Percentiles rank a stretch among this genome's conserved stretches.
Conservation (phyloP, 805 yeast genomes). For the Cyberlindnera xishuangbannaensis region DNA sequence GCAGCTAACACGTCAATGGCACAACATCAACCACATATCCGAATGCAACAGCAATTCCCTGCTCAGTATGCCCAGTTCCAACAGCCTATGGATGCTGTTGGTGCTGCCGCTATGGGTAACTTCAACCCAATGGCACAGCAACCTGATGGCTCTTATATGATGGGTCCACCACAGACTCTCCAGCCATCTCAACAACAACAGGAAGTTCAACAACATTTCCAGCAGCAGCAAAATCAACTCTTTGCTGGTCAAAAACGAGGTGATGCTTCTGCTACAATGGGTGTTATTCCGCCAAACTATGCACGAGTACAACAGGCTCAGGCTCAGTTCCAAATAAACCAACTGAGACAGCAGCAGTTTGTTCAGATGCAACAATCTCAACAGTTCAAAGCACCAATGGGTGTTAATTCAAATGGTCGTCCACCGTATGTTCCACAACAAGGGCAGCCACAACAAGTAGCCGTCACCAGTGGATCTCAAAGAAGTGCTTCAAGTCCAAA, state of each 20-base stretch:
- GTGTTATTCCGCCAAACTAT: too few relatives aligned
- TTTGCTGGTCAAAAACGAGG: conserved; percentile 18
- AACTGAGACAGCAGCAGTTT: conserved; percentile 37
- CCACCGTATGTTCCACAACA: conserved; percentile 6
- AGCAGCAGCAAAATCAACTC: conserved; percentile 25
- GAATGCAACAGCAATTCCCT: conserved; percentile 5
- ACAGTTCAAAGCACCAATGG: conserved; percentile 13
- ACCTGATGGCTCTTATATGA: conserved; percentile 3
- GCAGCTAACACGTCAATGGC: too few relatives aligned
- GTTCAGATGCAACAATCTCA: conserved; percentile 14
- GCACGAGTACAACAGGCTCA: conserved; percentile 31
- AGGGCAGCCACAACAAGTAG: conserved; percentile 1
- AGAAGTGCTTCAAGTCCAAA: conserved; percentile 16
- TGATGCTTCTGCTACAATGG: conserved; percentile 2
- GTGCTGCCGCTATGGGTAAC: conserved; percentile 1
- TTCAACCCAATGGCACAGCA: too few relatives aligned
- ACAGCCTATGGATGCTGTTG: conserved; percentile 16
- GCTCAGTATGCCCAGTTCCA: conserved; percentile 8
- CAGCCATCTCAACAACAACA: conserved; percentile 25
- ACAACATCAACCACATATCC: too few relatives aligned
- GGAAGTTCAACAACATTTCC: conserved; percentile 23
- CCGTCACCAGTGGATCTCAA: conserved; percentile 1
- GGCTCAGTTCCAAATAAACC: conserved; percentile 46
- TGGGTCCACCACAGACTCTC: conserved; percentile 17
- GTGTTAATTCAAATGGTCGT: conserved; percentile 4